Percentiles rank a stretch among this genome's conserved stretches.
Conservation (phyloP, 2,329 filamentous ascomycete species). For the Arthrobotrys sinensis region DNA sequence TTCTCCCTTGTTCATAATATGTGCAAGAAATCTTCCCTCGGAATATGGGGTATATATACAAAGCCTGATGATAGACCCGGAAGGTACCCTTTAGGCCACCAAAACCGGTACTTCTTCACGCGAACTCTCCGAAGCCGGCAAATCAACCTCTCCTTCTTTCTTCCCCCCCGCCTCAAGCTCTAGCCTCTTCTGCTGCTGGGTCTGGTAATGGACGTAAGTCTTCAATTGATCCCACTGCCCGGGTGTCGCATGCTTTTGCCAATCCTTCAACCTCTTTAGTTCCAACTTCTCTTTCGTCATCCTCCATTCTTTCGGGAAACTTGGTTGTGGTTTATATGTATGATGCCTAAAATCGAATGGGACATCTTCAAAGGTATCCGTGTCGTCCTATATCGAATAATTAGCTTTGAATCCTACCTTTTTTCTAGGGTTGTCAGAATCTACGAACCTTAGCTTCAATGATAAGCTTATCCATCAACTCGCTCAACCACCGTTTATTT, state of each 20-base stretch:
- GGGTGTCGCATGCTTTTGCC: slow-evolving; percentile 39
- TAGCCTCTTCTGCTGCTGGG: slow-evolving; percentile 28
- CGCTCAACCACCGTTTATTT: slow-evolving; percentile 94
- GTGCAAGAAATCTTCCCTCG: slow-evolving; percentile 20
- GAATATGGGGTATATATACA: slow-evolving; percentile 28
- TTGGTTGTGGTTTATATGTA: slow-evolving; percentile 70
- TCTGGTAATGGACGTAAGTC: slow-evolving; percentile 31
- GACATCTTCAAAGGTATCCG: slow-evolving; percentile 88
- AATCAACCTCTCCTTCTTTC: slow-evolving; percentile 5
- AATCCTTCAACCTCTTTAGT: slow-evolving; percentile 54
- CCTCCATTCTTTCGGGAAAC: slow-evolving; percentile 86
- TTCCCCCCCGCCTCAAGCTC: slow-evolving; percentile 16
- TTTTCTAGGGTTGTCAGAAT: neutral
- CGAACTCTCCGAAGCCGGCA: neutral
- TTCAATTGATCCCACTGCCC: slow-evolving; percentile 43
- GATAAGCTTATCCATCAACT: slow-evolving; percentile 81
- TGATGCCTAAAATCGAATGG: slow-evolving; percentile 87
- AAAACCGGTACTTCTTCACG: slow-evolving; percentile 17
- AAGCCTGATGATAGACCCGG: neutral
- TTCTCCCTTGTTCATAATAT: slow-evolving; percentile 13
- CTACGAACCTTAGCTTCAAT: slow-evolving; percentile 76
- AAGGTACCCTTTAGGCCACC: neutral
- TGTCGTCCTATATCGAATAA: slow-evolving; percentile 73
- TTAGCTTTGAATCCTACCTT: neutral
- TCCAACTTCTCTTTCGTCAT: slow-evolving; percentile 77